These are phyloP conservation scores for Apophysomyces ossiformis DNA, from an alignment of 371 early-diverging fungal genomes.

Conservation along the genomic window DNA sequence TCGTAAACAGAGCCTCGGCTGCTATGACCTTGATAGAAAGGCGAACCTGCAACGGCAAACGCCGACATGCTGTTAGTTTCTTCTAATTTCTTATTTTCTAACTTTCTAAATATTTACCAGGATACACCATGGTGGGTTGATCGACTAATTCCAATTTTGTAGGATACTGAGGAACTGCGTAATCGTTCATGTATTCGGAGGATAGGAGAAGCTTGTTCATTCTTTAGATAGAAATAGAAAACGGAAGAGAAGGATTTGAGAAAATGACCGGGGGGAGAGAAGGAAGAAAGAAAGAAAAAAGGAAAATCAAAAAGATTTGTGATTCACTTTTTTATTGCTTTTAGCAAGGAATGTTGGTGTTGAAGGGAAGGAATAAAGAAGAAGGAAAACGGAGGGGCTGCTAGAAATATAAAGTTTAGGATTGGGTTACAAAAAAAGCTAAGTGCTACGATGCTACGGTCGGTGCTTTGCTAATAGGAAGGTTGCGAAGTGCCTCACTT, in stretches of 20 bases:
- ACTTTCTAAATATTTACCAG: conserved; percentile 31
- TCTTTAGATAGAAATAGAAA: not conserved
- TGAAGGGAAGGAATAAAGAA: conserved; percentile 11
- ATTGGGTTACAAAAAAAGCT: conserved; percentile 7
- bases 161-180: conserved; percentile 27
- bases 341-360: conserved; percentile 9
- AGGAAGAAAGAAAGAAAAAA: conserved; percentile 4
- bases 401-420: conserved; percentile 6
- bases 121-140: conserved; percentile 36
- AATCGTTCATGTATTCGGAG: conserved; percentile 41
- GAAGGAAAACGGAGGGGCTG: not conserved
- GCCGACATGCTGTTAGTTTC: not conserved
- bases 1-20: conserved; percentile 9
- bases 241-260: conserved; percentile 4
- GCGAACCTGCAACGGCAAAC: conserved; percentile 5
- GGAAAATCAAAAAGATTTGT: conserved; percentile 1
- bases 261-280: conserved; percentile 7
- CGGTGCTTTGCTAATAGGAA: conserved; percentile 8
- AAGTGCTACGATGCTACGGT: conserved; percentile 12
- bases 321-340: conserved; percentile 3
- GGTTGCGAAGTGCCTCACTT: conserved; percentile 5
- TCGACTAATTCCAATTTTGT: conserved; percentile 17
- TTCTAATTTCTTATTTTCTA: not conserved
- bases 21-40: conserved; percentile 5
- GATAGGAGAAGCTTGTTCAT: conserved; percentile 4